These are phyloP conservation scores for Isoetes taiwanensis DNA, from an alignment of 75 land plant genomes.

Conservation along the genomic window DNA sequence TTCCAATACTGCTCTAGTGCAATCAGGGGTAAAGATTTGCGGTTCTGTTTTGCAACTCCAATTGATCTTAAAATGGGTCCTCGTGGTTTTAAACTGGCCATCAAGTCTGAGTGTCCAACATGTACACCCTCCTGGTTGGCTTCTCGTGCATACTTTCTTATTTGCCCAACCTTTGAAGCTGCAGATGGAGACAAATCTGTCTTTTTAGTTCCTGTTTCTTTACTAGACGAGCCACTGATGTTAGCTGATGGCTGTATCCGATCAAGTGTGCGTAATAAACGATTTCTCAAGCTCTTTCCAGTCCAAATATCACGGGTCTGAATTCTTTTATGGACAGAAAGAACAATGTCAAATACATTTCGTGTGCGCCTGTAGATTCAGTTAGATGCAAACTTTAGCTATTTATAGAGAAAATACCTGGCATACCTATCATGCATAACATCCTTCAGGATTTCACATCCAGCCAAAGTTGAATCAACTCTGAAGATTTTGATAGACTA, in stretches of 20 bases:
- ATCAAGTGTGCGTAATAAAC: slow-evolving; percentile 72
- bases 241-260: slow-evolving; percentile 83
- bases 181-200: background rate
- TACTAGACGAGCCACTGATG: slow-evolving; percentile 34
- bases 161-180: background rate
- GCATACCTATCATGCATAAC: too few species aligned
- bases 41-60: slow-evolving; percentile 7
- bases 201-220: slow-evolving; percentile 7
- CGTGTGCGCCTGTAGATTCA: slow-evolving; percentile 68
- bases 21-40: slow-evolving; percentile 11
- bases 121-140: too few species aligned
- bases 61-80: slow-evolving; percentile 1
- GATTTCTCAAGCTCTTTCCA: slow-evolving; percentile 62
- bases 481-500: too few species aligned
- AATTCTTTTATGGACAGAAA: slow-evolving; percentile 55
- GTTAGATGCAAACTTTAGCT: too few species aligned
- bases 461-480: too few species aligned
- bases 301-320: slow-evolving; percentile 71
- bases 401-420: too few species aligned
- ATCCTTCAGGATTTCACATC: too few species aligned
- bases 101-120: background rate
- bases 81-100: slow-evolving; percentile 7
- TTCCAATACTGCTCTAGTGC: slow-evolving; percentile 17
- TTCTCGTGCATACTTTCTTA: background rate
- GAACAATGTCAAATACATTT: slow-evolving; percentile 61